These are phyloP conservation scores for Tilletiopsis washingtonensis DNA, from an alignment of 1,284 basidiomycete species.

Conservation along the genomic window DNA sequence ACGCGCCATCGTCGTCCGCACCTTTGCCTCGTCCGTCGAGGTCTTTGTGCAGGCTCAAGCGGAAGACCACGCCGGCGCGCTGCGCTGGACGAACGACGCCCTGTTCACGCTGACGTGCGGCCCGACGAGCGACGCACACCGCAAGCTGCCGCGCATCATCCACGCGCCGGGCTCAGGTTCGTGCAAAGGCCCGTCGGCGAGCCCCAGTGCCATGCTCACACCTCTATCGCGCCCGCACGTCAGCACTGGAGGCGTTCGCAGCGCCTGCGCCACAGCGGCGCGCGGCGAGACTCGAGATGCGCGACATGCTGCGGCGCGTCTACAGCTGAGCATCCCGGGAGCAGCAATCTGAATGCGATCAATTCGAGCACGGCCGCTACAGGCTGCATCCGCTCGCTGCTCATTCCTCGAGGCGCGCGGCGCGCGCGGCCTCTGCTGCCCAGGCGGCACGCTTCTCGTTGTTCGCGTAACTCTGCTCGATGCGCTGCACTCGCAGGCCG, in stretches of 20 bases:
- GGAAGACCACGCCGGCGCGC: constrained; percentile 16
- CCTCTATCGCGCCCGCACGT: not conserved
- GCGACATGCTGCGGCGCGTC: not conserved
- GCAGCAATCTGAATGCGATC: no score
- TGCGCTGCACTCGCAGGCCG: no score
- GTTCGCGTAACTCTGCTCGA: no score
- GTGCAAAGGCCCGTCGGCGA: constrained; percentile 1
- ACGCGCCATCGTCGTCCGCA: constrained; percentile 21
- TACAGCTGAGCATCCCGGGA: no score
- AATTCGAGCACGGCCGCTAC: no score
- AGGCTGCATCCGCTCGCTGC: no score
- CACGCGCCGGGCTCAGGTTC: not conserved
- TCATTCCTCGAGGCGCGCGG: no score
- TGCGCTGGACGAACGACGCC: constrained; percentile 29
- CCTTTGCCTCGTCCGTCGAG: constrained; percentile 25
- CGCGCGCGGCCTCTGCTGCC: no score
- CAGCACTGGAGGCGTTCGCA: constrained; percentile 1
- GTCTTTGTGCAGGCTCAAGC: constrained; percentile 32
- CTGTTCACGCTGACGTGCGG: constrained; percentile 27
- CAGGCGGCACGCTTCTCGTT: no score
- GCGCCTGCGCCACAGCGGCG: not conserved
- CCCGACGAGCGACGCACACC: constrained; percentile 5
- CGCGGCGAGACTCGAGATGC: not conserved
- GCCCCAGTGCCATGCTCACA: not conserved
- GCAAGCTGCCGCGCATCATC: not conserved